Evolutionary conservation across 306 rosid genomes (phyloP), one percentile per base, ranked within the genome.

Genomic region (Glycyrrhiza uralensis): DNA sequence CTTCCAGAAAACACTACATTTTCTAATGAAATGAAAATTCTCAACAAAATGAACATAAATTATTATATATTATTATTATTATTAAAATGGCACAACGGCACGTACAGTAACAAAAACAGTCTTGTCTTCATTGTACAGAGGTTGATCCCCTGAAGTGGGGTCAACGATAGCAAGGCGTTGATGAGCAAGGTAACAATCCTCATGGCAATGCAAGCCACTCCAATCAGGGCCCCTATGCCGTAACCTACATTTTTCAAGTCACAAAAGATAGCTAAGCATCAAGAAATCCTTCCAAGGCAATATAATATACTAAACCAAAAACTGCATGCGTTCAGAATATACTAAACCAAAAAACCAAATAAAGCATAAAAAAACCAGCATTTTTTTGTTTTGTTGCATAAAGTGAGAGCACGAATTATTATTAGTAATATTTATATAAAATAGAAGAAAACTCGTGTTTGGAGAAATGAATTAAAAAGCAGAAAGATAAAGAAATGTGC

Each of bases 201-300:
- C 93, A 58, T 87, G 76, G 76, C 89, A 91, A 72, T 94, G 99
- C 86, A 94, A 52, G 12, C 99, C 99, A 77, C 99, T 94, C 99
- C 99, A 94, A 47, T 94, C 97, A 69, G 99, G 99, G 50, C 97
- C 99, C 83, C 99, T 82, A 69, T 94, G 99, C 50, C 85, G 80
- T 75, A 94, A 76, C 79, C 98, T 92, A 45, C 72, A 79, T 17
- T 70, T 65, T 64, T 14, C 81, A 75, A 57, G 13, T 6, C 15
- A 12, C 23, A 4, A 7, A 13, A 0, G n/a, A n/a, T n/a, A n/a
- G n/a, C n/a, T n/a, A n/a, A n/a, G n/a, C n/a, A n/a, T n/a, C n/a
- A n/a, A n/a, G n/a, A n/a, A n/a, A n/a, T n/a, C n/a, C n/a, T n/a
- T n/a, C n/a, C n/a, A n/a, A n/a, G n/a, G n/a, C n/a, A n/a, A n/a